phyloP scores from a whole-genome alignment of 2,329 filamentous ascomycete genomes.

The Aspergillus ibericus region DNA sequence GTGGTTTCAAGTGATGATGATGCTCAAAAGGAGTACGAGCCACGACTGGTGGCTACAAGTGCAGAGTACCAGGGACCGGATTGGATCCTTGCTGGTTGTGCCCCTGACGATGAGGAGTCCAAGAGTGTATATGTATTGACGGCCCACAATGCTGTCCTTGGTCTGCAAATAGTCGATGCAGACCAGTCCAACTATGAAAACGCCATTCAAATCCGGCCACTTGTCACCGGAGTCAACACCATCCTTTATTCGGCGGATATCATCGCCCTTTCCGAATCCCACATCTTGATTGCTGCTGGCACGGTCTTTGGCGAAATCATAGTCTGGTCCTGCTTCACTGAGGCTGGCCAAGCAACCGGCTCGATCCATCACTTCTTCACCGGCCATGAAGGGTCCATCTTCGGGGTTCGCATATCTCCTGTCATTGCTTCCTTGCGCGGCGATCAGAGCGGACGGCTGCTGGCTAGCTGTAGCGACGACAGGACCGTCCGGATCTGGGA shows the following conservation, averaged over 20 bases:
- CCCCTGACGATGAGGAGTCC: conserved; percentile 22
- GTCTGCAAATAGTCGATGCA: conserved; percentile 39
- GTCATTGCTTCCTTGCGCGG: conserved; percentile 42
- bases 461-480: conserved; percentile 94
- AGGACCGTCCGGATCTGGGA: conserved; percentile 88
- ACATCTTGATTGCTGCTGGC: conserved; percentile 76
- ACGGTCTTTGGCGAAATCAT: conserved; percentile 95
- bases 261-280: conserved; percentile 57
- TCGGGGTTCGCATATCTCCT: conserved; percentile 78
- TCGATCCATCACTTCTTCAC: conserved; percentile 58
- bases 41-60: conserved; percentile 31
- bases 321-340: conserved; percentile 70
- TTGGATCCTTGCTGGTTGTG: conserved; percentile 73
- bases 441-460: conserved; percentile 55
- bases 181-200: conserved; percentile 18
- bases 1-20: conserved; percentile 3
- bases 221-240: conserved; percentile 63
- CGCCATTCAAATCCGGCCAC: conserved; percentile 34
- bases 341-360: conserved; percentile 22
- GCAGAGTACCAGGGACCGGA: conserved; percentile 59
- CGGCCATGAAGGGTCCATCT: conserved; percentile 89
- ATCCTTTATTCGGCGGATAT: conserved; percentile 85
- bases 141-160: conserved; percentile 79
- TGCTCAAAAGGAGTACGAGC: conserved; percentile 26
- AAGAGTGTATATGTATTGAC: conserved; percentile 66